Base-by-base conservation (phyloP, 805 yeast species). In the Wickerhamomyces kurtzmanii region DNA sequence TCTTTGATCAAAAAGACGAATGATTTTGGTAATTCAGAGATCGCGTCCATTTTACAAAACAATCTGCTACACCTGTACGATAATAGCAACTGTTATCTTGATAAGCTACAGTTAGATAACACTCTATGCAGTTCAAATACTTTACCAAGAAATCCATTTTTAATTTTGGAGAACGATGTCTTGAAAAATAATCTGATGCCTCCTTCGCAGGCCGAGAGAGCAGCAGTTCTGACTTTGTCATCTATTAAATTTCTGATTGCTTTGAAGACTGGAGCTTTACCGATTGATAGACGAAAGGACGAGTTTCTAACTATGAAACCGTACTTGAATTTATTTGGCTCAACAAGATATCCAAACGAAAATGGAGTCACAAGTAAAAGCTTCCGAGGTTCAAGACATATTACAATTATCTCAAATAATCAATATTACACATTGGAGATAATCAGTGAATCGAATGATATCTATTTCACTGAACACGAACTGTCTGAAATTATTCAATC, bases 371-470 rank as follows among this genome's bases (percentile, higher is more conserved):
- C 78, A 29, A 72, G 82, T 62, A 84, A 76, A 49, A 61, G 77
- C 3, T 83, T 74, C 46, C 47, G 63, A 7, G 59, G 68, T 14
- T 72, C 89, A 3, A 72, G 71, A 39, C 94, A 85, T 49, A 68
- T 86, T 22, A 67, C 83, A 12, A 78, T 86, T 17, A 57, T 84
- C 37, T 75, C 85, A 26, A 76, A 75, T 38, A 82, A 93, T 5
- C 94, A 84, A 49, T 84, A 82, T 52, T 86, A 85, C 52, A 80
- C 89, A 71, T 69, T 86, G 40, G 87, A 81, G 43, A 95, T 86
- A 1, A 59, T 86, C 38, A 87, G 81, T 49, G 64, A 64, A 12
- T 55, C 69, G 20, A 66, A 80, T 46, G 75, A 84, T 43, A 51
- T 83, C 29, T 55, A 82, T 16, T 62, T 83, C 50, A 65, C 74